These are phyloP conservation scores for Backusella westeae DNA, from an alignment of 192 early-diverging fungal species.

Conservation along the genomic window DNA sequence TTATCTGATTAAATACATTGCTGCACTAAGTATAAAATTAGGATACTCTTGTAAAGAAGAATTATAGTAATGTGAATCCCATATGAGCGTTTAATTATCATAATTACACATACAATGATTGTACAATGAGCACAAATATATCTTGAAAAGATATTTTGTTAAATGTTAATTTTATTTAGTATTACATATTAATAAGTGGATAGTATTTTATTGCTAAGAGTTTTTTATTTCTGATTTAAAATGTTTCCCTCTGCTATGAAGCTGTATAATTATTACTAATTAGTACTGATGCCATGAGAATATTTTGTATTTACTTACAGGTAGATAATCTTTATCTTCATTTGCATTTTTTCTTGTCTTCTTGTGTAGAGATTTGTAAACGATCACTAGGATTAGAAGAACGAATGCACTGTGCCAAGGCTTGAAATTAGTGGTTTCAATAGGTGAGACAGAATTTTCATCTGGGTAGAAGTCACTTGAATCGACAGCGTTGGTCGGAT, in stretches of 20 bases:
- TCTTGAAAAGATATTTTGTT: background rate
- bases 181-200: background rate
- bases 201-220: background rate
- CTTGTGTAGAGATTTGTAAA: background rate
- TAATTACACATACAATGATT: background rate
- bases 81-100: background rate
- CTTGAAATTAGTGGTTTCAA: background rate
- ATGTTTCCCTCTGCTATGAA: background rate
- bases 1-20: background rate
- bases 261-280: background rate
- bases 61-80: background rate
- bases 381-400: background rate
- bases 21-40: no score
- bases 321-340: background rate
- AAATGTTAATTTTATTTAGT: conserved; percentile 3
- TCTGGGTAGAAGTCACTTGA: background rate
- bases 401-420: background rate
- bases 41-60: no score
- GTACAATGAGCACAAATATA: background rate
- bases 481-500: background rate
- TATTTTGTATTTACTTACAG: background rate
- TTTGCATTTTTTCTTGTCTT: background rate
- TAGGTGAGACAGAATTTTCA: background rate
- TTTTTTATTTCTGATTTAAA: conserved; percentile 5
- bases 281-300: background rate